Conservation (phyloP, 164 flowering plant genomes). For the Magnolia officinalis region DNA sequence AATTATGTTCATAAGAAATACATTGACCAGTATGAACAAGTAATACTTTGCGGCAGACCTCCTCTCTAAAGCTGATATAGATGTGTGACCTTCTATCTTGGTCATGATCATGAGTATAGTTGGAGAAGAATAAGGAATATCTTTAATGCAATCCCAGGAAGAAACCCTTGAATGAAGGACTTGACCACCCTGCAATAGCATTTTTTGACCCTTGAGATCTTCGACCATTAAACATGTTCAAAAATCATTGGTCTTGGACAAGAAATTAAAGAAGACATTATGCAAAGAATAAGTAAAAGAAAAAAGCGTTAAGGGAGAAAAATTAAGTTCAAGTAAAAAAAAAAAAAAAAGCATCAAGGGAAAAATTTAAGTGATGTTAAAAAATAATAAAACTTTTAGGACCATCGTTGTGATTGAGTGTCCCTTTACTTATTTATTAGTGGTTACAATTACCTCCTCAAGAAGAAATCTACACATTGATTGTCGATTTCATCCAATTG, state of each 20-base stretch:
- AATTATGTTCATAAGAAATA: constrained; percentile 76
- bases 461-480: too few species aligned
- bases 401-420: not conserved
- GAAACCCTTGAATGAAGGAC: constrained; percentile 86
- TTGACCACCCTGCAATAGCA: constrained; percentile 48
- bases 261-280: not conserved
- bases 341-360: too few species aligned
- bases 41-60: constrained; percentile 74
- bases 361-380: not conserved
- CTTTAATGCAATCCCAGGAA: constrained; percentile 85
- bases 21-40: constrained; percentile 71
- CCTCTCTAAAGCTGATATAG: constrained; percentile 71
- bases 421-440: not conserved
- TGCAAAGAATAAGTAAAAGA: constrained; percentile 15
- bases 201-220: constrained; percentile 2
- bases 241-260: not conserved
- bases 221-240: not conserved
- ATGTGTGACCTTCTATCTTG: constrained; percentile 71
- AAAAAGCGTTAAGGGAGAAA: constrained; percentile 35
- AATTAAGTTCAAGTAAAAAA: too few species aligned
- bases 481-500: too few species aligned
- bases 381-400: not conserved
- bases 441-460: not conserved
- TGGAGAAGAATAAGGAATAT: constrained; percentile 83
- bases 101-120: constrained; percentile 79